Base-by-base conservation (phyloP, 768 basidiomycete species). In the Pulveroboletus sp. region DNA sequence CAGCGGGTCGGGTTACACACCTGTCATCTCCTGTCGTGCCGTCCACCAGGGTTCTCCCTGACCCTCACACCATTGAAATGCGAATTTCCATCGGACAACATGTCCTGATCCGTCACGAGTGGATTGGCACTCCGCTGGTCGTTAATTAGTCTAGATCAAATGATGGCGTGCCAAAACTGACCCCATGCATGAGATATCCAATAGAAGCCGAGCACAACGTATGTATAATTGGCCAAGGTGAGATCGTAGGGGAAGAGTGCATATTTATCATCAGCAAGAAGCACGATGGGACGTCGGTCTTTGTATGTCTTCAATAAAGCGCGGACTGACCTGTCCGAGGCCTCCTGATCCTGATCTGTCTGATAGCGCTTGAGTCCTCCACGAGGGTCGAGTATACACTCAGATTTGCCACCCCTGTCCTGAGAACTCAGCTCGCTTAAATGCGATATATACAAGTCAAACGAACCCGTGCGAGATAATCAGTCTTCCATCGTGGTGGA, bases 401-500 rank as follows among this genome's bases (percentile, higher is more conserved):
- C 82, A 0, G 85, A 76, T 62, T 79, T 85, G 4, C 87, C 87
- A 6, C 88, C 87, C 10, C 85, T 86, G 50, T 44, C 35, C 10
- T 15, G 28, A 30, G 3, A n/a, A 15, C 38, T 55, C 32, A 54
- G 47, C 47, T 13, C 31, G 6, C 47, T 27, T 41, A 24, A 28
- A 38, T 10, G 24, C 4, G 7, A 18, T 37, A 30, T 13, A 32
- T 33, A 42, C 13, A 45, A 32, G 40, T 21, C 33, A 47, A 46
- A 61, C 78, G 48, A 54, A 92, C 89, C 88, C 90, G 64, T 93
- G 89, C 8, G 89, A 93, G 43, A 93, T 80, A 39, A 93, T 89
- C 6, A 89, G 60, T 54, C 72, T 80, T 14, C 90, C 89, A 14
- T 66, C 73, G 37, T 83, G 76, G 40, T 75, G 70, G 57, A 86